A percentile compares a stretch with the other conserved stretches of the same genome.
Evolutionary conservation across 2,329 filamentous ascomycete species (phyloP).

Genomic region (Apiospora pterosperma): DNA sequence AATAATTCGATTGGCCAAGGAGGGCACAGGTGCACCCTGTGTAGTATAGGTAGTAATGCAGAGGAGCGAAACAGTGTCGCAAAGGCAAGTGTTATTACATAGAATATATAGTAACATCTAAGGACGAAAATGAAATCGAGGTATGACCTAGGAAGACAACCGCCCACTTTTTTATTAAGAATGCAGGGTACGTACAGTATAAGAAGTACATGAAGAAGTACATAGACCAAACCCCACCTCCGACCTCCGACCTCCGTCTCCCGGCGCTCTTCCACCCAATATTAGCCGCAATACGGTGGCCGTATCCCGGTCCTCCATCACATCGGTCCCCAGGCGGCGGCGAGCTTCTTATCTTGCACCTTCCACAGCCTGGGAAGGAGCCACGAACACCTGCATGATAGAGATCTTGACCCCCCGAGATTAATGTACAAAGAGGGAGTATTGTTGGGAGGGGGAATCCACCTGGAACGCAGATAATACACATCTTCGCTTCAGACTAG

Average conservation of each 20-base stretch:
- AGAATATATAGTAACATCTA: neutral
- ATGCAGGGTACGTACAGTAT: neutral
- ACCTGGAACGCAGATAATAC: too few relatives aligned
- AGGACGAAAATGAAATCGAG: neutral
- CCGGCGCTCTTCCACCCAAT: neutral
- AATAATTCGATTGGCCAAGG: neutral
- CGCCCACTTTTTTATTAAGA: neutral
- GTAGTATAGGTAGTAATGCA: too few relatives aligned
- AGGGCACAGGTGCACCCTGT: too few relatives aligned
- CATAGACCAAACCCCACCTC: neutral
- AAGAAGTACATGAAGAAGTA: too few relatives aligned
- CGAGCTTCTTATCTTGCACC: neutral
- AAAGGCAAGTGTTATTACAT: neutral
- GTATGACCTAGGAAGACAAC: neutral
- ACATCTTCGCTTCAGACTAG: too few relatives aligned
- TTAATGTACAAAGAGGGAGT: neutral
- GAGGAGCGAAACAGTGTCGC: neutral
- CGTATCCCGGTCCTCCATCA: too few relatives aligned
- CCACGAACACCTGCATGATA: neutral
- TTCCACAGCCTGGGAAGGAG: neutral
- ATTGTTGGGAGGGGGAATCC: neutral
- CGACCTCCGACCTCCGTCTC: neutral
- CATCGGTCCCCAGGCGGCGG: neutral
- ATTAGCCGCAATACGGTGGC: too few relatives aligned
- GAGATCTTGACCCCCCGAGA: neutral